Conservation (phyloP, 2,329 filamentous ascomycete genomes). For the Sordariomycetes sp. region DNA sequence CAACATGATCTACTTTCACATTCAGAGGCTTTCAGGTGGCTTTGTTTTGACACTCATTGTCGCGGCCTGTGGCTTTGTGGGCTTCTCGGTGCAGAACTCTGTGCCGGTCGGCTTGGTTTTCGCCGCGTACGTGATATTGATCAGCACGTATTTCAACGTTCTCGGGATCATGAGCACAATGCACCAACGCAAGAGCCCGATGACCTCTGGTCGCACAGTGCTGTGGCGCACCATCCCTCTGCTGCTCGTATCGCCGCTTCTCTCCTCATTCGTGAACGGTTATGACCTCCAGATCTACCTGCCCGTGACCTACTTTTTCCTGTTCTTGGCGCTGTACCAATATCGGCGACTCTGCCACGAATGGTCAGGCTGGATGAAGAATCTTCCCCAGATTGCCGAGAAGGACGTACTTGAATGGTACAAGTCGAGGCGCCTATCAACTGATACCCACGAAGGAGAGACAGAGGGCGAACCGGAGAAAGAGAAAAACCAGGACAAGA, state of each 20-base stretch:
- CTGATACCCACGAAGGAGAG: constrained; percentile 9
- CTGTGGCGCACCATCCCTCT: constrained; percentile 47
- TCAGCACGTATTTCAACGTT: constrained; percentile 50
- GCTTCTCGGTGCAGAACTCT: constrained; percentile 33
- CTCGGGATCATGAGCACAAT: constrained; percentile 44
- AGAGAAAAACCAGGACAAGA: constrained; percentile 6
- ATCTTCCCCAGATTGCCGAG: constrained; percentile 38
- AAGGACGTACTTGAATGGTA: constrained; percentile 42
- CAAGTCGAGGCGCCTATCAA: constrained; percentile 21
- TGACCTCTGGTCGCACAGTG: constrained; percentile 46
- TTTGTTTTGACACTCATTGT: constrained; percentile 28
- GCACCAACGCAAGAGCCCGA: constrained; percentile 43
- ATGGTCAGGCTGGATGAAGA: constrained; percentile 50
- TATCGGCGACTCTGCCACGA: constrained; percentile 43
- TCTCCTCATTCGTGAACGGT: constrained; percentile 40
- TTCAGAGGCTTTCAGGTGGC: constrained; percentile 35
- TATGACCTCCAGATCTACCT: constrained; percentile 49
- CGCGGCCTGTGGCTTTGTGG: constrained; percentile 35
- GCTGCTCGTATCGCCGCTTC: constrained; percentile 45
- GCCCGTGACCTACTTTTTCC: constrained; percentile 41
- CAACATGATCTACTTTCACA: constrained; percentile 31
- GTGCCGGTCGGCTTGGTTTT: constrained; percentile 42
- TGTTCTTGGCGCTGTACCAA: constrained; percentile 38
- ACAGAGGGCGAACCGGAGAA: constrained; percentile 6
- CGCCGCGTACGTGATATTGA: constrained; percentile 46